Base-by-base conservation (phyloP, 345 rosid genomes). In the Arabis hirsuta region DNA sequence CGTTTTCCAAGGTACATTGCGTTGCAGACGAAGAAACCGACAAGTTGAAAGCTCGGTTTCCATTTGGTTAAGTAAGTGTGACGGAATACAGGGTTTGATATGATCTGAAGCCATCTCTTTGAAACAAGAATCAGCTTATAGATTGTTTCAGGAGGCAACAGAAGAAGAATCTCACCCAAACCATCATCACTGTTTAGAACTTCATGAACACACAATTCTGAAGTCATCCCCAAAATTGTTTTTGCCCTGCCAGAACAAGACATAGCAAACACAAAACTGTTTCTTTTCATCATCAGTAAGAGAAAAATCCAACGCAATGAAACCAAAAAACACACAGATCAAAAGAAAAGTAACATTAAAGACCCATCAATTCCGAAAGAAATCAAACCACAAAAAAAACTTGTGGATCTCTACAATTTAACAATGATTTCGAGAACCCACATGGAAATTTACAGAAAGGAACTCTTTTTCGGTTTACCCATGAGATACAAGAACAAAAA, bases 21-120 rank as follows among this genome's bases (percentile, higher is more conserved):
- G 69, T 79, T 87, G 74, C 80, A 82, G 51, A 82, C 73, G 14
- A 85, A 74, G 74, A 87, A 87, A n/a, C 90, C 92, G 44, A 85
- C 71, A 4, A 87, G 85, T 24, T 81, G 59, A 69, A 66, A 84
- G 47, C 41, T 65, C 1, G 86, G 76, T 29, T 55, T 72, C 92
- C 92, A 85, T 24, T 32, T 77, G 14, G 65, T 68, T 62, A 78
- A 31, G 78, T 87, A 87, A 55, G 55, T 20, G 31, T 69, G 74
- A 32, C 84, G 82, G 73, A 87, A 87, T 38, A 64, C 60, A 41
- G 86, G 58, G 68, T 81, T 78, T 62, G 82, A 80, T 8, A 85
- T 82, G 19, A 84, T 71, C 68, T 53, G 69, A 65, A 87, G 87
- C 92, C 90, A 85, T 36, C 84, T 73, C 81, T 85, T 87, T 3